phyloP scores from a whole-genome alignment of 179 eudicot genomes.

The Amaranthus tricolor region DNA sequence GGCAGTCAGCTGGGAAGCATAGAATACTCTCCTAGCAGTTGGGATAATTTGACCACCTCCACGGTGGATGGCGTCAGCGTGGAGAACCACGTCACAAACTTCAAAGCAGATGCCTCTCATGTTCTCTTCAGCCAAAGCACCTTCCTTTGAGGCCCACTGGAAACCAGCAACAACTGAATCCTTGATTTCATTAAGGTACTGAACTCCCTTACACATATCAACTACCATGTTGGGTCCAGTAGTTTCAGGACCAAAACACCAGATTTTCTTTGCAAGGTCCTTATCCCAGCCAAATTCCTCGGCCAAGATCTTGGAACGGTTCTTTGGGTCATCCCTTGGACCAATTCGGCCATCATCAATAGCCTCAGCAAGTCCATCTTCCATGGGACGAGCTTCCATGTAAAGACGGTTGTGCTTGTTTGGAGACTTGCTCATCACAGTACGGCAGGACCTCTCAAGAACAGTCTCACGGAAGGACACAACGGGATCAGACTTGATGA shows the following conservation, averaged over 20 bases:
- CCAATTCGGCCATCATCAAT: conserved; percentile 28
- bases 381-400: conserved; percentile 31
- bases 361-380: conserved; percentile 29
- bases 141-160: conserved; percentile 31
- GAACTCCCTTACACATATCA: conserved; percentile 32
- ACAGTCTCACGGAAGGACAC: conserved; percentile 30
- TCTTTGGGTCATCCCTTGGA: conserved; percentile 30
- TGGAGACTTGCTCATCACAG: conserved; percentile 28
- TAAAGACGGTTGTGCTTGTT: conserved; percentile 32
- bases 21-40: conserved; percentile 26
- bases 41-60: conserved; percentile 30
- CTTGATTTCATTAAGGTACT: conserved; percentile 30
- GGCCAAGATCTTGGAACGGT: conserved; percentile 24
- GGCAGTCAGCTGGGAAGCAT: conserved; percentile 28
- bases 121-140: conserved; percentile 29
- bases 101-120: conserved; percentile 31
- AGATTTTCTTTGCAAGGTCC: conserved; percentile 32
- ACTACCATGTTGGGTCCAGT: conserved; percentile 32
- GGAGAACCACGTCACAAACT: conserved; percentile 25
- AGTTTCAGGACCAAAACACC: conserved; percentile 30
- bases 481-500: conserved; percentile 26
- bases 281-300: conserved; percentile 29
- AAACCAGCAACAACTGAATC: conserved; percentile 32
- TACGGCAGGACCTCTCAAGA: conserved; percentile 17
- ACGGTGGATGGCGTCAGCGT: conserved; percentile 28